Evolutionary conservation across 192 early-diverging fungal genomes (phyloP).

Genomic region (Blastocladiella britannica): DNA sequence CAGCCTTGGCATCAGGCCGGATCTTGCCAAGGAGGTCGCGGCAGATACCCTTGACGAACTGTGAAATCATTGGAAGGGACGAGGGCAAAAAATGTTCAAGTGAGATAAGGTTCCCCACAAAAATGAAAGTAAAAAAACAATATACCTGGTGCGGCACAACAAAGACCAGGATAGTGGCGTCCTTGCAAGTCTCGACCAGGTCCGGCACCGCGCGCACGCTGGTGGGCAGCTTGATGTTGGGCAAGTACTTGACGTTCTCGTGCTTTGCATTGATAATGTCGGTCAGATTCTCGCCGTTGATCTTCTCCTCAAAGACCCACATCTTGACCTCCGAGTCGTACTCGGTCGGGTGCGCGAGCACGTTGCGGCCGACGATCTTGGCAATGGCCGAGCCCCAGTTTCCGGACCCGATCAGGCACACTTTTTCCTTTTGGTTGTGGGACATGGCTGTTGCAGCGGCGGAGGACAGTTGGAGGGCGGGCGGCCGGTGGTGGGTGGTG

Average conservation of each 20-base stretch:
- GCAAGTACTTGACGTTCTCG: slow-evolving; percentile 82
- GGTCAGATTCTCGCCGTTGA: slow-evolving; percentile 64
- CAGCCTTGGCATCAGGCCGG: slow-evolving; percentile 52
- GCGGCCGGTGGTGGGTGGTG: too few relatives aligned
- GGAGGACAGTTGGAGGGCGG: too few relatives aligned
- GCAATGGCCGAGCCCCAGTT: slow-evolving; percentile 94
- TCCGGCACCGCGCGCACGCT: slow-evolving; percentile 76
- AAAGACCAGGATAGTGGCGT: slow-evolving; percentile 79
- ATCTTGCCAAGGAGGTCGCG: slow-evolving; percentile 58
- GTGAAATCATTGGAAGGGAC: slow-evolving; percentile 1
- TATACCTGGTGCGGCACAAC: slow-evolving; percentile 75
- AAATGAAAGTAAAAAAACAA: slow-evolving; percentile 5
- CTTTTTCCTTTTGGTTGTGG: slow-evolving; percentile 54
- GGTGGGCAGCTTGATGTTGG: slow-evolving; percentile 58
- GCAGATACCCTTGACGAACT: slow-evolving; percentile 67
- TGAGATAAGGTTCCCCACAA: too few relatives aligned
- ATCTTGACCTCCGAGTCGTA: slow-evolving; percentile 68
- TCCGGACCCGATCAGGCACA: slow-evolving; percentile 78
- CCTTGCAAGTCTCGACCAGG: slow-evolving; percentile 49
- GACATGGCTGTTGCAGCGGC: too few relatives aligned
- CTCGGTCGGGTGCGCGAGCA: slow-evolving; percentile 25
- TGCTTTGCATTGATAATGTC: slow-evolving; percentile 86
- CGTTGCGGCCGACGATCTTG: slow-evolving; percentile 76
- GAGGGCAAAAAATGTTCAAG: slow-evolving; percentile 1
- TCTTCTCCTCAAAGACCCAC: slow-evolving; percentile 91